Percentiles rank a stretch among this genome's conserved stretches.
Conservation (phyloP, 2,329 filamentous ascomycete species). For the Tolypocladium album region DNA sequence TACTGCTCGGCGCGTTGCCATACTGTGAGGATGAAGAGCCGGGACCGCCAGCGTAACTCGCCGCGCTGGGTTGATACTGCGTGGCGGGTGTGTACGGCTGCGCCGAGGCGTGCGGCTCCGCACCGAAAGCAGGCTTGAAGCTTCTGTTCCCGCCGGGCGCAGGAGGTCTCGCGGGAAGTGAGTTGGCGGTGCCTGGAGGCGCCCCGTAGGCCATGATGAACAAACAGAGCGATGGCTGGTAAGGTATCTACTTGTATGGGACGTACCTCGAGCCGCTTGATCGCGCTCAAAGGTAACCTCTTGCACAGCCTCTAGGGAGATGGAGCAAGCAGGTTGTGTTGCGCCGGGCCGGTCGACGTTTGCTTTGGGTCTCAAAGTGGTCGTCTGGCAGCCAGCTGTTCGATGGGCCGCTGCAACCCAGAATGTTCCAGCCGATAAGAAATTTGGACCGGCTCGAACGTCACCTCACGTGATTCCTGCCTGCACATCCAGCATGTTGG, state of each 20-base stretch:
- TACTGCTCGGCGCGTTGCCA: neutral
- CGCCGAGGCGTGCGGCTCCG: constrained; percentile 21
- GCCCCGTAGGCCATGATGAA: constrained; percentile 81
- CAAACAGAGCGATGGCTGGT: constrained; percentile 17
- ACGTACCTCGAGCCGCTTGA: constrained; percentile 41
- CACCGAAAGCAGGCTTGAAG: constrained; percentile 40
- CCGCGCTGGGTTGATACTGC: constrained; percentile 16
- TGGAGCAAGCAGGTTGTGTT: neutral
- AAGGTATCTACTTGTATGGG: constrained; percentile 9
- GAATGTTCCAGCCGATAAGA: neutral
- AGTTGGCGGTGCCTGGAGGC: constrained; percentile 56
- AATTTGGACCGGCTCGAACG: neutral
- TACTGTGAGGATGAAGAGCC: neutral
- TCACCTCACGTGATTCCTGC: neutral
- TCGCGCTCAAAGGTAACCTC: constrained; percentile 21
- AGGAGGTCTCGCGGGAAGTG: constrained; percentile 68
- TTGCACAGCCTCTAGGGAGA: neutral
- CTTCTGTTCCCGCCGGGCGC: constrained; percentile 30
- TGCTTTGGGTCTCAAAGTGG: neutral
- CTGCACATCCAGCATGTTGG: no score
- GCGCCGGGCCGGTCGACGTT: neutral
- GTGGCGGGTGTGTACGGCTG: constrained; percentile 24
- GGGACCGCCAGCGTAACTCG: constrained; percentile 3
- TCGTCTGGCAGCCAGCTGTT: neutral
- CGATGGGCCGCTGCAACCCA: neutral